Evolutionary conservation across 169 alveolate genomes (phyloP).

Genomic region (Eimeria sp.): DNA sequence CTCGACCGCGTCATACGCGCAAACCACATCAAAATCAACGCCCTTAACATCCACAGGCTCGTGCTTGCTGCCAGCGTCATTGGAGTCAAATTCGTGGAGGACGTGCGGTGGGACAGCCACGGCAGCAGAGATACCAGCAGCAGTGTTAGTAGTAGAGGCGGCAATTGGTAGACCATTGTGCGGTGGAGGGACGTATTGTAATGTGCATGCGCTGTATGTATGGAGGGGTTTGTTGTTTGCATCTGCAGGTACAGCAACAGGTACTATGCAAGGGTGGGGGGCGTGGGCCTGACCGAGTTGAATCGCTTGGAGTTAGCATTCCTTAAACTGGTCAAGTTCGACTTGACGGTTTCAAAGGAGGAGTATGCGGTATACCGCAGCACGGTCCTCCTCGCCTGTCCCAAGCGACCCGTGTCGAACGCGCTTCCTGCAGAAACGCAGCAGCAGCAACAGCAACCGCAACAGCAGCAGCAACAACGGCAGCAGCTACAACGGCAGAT

Average conservation of each 20-base stretch:
- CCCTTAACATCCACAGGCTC: constrained; percentile 66
- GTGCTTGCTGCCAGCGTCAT: constrained; percentile 70
- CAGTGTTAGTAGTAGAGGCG: background rate
- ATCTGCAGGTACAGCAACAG: constrained; percentile 90
- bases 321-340: constrained; percentile 91
- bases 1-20: constrained; percentile 74
- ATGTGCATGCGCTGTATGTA: background rate
- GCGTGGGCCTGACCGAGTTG: constrained; percentile 94
- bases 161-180: background rate
- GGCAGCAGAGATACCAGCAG: background rate
- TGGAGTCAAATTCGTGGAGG: constrained; percentile 73
- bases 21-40: constrained; percentile 70
- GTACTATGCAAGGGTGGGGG: constrained; percentile 96
- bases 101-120: constrained; percentile 59
- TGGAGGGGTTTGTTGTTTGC: background rate
- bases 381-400: constrained; percentile 88
- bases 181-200: background rate
- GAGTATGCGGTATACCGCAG: constrained; percentile 92
- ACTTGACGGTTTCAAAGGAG: constrained; percentile 91
- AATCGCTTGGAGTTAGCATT: constrained; percentile 94
- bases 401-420: constrained; percentile 45
- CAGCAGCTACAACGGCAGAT: constrained; percentile 42
- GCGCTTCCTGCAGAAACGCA: constrained; percentile 16
- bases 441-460: constrained; percentile 56
- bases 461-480: constrained; percentile 28